Base-by-base conservation (phyloP, 2,329 filamentous ascomycete species). In the Whalleya microplaca region DNA sequence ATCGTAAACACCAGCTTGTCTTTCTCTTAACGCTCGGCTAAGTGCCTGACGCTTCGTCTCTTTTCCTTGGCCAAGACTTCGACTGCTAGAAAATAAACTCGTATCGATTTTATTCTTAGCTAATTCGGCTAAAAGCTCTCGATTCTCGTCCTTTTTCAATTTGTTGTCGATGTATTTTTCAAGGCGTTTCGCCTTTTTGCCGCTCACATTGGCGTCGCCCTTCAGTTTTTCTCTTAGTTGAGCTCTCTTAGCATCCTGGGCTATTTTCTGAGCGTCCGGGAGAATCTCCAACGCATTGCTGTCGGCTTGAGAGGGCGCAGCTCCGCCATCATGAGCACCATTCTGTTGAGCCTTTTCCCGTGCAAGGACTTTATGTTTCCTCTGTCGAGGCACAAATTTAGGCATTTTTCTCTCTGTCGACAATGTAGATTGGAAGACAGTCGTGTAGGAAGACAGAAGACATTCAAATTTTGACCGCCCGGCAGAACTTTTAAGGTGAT, bases 121-220 rank as follows among this genome's bases (percentile, higher is more conserved):
- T 21, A 99, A 81, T 71, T 95, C 93, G 70, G 90, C 90, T 66
- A 98, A 81, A 27, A 99, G 78, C 54, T 87, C 89, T 23, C 91
- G 81, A 68, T 91, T 96, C 73, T 98, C 94, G 70, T 99, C 95
- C 73, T 96, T 97, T 73, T 88, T 90, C 45, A 99, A 79, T 80
- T 99, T 99, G 56, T 84, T 95, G 68, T 98, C 93, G 63, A 88
- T 86, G 69, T 88, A 88, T 68, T 88, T 88, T 61, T 88, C 85
- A 41, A 88, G 70, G 1, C 86, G 80, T 74, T 88, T 88, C 5
- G 85, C 83, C 71, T 88, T 88, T 69, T 88, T 87, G 57, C 83
- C 78, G 67, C 78, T 86, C 69, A 87, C 78, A 66, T 86, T 86
- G 44, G 71, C 80, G 50, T 83, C 76, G 21, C 77, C 71, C 53